phyloP scores from a whole-genome alignment of 129 eudicot species.

The Logfia minima region DNA sequence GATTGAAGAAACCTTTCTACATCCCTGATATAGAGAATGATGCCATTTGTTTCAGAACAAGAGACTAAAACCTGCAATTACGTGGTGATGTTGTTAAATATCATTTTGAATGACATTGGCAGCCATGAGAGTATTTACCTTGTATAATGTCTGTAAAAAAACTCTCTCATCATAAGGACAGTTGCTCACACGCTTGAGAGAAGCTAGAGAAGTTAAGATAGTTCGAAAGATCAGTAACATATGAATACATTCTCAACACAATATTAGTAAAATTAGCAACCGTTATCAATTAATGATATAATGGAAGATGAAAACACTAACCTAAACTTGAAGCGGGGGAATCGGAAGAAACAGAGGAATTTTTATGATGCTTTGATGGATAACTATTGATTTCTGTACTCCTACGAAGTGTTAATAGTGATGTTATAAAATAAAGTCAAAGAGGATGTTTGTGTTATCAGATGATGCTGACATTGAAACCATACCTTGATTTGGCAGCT shows the following conservation, averaged over 20 bases:
- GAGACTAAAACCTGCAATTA: conserved; percentile 69
- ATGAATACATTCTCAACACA: conserved; percentile 7
- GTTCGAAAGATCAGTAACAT: conserved; percentile 24
- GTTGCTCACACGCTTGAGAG: conserved; percentile 53
- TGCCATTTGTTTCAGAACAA: conserved; percentile 58
- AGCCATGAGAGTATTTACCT: conserved; percentile 45
- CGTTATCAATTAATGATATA: neutral
- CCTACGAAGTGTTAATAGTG: neutral
- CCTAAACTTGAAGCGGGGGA: neutral
- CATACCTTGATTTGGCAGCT: neutral
- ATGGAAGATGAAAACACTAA: neutral
- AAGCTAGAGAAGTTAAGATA: conserved; percentile 39
- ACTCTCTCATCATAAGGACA: conserved; percentile 69
- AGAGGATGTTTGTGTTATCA: too few relatives aligned
- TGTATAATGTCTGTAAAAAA: conserved; percentile 69
- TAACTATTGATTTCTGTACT: neutral
- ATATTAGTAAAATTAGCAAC: neutral
- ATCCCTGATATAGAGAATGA: conserved; percentile 79
- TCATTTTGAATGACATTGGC: neutral
- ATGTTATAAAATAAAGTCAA: too few relatives aligned
- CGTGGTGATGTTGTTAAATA: neutral
- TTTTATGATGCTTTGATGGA: neutral
- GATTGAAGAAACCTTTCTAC: conserved; percentile 78
- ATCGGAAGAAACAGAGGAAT: neutral
- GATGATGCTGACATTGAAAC: neutral